phyloP scores from a whole-genome alignment of 345 rosid species.

The Acer negundo region DNA sequence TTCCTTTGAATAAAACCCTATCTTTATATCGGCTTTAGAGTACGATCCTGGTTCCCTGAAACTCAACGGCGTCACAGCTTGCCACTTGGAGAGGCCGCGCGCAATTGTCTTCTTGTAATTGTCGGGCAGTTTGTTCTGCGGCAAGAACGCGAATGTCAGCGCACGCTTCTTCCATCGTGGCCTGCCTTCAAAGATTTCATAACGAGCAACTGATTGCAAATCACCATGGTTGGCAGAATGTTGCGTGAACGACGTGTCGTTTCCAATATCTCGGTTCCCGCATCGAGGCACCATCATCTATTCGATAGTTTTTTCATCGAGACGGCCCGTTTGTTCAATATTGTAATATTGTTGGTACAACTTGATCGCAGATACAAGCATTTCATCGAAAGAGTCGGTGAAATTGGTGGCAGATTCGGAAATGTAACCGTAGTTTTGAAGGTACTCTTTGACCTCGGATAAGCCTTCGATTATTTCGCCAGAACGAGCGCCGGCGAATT shows the following conservation, averaged over 20 bases:
- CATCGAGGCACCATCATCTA: conserved; percentile 70
- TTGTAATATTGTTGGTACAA: conserved; percentile 78
- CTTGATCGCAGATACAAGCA: conserved; percentile 55
- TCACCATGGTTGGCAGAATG: conserved; percentile 14
- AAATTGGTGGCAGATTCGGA: conserved; percentile 35
- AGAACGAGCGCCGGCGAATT: conserved; percentile 57
- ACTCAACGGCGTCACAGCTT: conserved; percentile 62
- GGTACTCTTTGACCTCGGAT: conserved; percentile 69
- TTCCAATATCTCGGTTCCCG: conserved; percentile 82
- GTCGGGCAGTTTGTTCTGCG: conserved; percentile 39
- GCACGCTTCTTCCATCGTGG: conserved; percentile 63
- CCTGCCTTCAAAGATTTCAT: conserved; percentile 62
- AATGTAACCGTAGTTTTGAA: conserved; percentile 75
- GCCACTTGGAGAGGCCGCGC: conserved; percentile 74
- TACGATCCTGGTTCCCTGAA: conserved; percentile 46
- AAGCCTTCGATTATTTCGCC: conserved; percentile 64
- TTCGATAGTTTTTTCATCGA: conserved; percentile 57
- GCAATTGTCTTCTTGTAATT: conserved; percentile 58
- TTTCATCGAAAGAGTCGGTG: conserved; percentile 71
- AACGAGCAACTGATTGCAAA: conserved; percentile 55
- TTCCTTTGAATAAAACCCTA: conserved; percentile 73
- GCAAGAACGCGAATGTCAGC: conserved; percentile 69
- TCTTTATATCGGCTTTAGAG: conserved; percentile 51
- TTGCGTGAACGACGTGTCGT: conserved; percentile 49
- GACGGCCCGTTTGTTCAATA: conserved; percentile 70